phyloP scores from a whole-genome alignment of 176 grass and related monocot species.

The Saccharum spontaneum region DNA sequence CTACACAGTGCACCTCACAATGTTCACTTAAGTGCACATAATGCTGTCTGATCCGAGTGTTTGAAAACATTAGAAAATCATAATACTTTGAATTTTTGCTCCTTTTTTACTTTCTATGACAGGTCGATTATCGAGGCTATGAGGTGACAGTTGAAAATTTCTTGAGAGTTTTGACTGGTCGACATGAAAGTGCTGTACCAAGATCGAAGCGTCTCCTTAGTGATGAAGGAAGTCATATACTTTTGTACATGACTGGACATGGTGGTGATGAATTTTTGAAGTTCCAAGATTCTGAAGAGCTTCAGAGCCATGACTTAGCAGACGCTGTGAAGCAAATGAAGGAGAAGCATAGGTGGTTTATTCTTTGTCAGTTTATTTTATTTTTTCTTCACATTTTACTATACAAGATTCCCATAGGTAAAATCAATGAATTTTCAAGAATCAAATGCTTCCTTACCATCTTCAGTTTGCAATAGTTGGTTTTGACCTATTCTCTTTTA shows the following conservation, averaged over 20 bases:
- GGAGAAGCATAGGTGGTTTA: slow-evolving; percentile 78
- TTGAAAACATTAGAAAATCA: background rate
- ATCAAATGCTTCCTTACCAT: background rate
- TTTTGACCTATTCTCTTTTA: slow-evolving; percentile 28
- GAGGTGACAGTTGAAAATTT: slow-evolving; percentile 98
- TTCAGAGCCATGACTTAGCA: slow-evolving; percentile 97
- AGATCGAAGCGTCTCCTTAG: slow-evolving; percentile 94
- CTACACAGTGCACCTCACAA: background rate
- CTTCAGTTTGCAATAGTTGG: slow-evolving; percentile 25
- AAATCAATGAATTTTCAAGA: background rate
- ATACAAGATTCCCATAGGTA: background rate
- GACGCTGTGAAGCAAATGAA: slow-evolving; percentile 99
- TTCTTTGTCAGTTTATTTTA: slow-evolving; percentile 1
- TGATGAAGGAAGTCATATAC: slow-evolving; percentile 98
- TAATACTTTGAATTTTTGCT: slow-evolving; percentile 10
- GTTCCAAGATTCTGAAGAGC: slow-evolving; percentile 98
- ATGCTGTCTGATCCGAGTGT: background rate
- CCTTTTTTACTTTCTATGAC: background rate
- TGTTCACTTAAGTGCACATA: background rate
- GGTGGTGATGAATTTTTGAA: slow-evolving; percentile 98
- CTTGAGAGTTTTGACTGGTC: slow-evolving; percentile 82
- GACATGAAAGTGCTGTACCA: slow-evolving; percentile 76
- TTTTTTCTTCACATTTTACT: background rate
- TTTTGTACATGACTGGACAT: slow-evolving; percentile 99
- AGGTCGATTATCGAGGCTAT: slow-evolving; percentile 98